Evolutionary conservation across 805 yeast genomes (phyloP).

Genomic region (Komagataella ulmi): DNA sequence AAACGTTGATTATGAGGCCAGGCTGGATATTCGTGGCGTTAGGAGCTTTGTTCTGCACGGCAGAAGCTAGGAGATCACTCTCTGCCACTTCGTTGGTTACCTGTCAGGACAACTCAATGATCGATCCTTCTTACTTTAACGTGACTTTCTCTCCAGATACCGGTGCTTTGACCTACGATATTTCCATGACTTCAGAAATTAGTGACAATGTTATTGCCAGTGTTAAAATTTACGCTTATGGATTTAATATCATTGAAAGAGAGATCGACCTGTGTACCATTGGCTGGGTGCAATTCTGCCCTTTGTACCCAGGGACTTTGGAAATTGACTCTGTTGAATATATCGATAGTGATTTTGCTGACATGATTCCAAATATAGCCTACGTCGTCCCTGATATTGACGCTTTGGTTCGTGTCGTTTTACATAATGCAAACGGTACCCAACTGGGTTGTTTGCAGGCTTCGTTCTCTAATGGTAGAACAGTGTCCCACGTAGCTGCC

Average conservation of each 20-base stretch:
- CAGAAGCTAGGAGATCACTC: conserved; percentile 19
- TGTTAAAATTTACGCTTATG: conserved; percentile 73
- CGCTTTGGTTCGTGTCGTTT: conserved; percentile 51
- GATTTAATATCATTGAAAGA: conserved; percentile 53
- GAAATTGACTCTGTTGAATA: conserved; percentile 63
- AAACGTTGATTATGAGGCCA: not conserved
- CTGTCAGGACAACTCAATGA: conserved; percentile 66
- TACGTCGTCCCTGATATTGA: conserved; percentile 80
- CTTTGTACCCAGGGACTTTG: conserved; percentile 69
- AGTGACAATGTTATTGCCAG: conserved; percentile 55
- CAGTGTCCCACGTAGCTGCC: conserved; percentile 68
- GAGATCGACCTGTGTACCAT: conserved; percentile 49
- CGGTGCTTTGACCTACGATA: conserved; percentile 50
- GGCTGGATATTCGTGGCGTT: not conserved
- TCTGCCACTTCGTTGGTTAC: conserved; percentile 71
- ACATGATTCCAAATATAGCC: conserved; percentile 71
- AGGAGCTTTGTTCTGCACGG: not conserved
- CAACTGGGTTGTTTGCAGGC: conserved; percentile 66
- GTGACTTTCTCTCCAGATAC: conserved; percentile 68
- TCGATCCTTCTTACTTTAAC: conserved; percentile 62
- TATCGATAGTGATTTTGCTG: conserved; percentile 32
- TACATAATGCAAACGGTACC: conserved; percentile 21
- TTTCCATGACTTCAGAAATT: conserved; percentile 59
- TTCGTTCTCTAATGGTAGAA: conserved; percentile 61
- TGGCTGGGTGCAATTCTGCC: conserved; percentile 84